Percentiles rank a stretch among this genome's conserved stretches.
Conservation (phyloP, 2,329 filamentous ascomycete genomes). For the Aspergillus arachidicola region DNA sequence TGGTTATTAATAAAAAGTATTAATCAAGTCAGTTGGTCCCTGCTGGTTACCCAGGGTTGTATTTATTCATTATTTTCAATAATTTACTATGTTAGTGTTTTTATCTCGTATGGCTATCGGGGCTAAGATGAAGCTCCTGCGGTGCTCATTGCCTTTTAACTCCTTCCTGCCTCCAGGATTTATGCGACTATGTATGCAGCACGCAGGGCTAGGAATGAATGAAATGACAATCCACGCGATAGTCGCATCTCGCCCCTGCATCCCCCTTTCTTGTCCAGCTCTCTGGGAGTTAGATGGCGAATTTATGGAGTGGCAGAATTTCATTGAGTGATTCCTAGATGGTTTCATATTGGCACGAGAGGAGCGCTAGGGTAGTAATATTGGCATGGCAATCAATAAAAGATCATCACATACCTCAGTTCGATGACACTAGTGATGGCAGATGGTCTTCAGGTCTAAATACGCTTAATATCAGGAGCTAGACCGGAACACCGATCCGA, state of each 20-base stretch:
- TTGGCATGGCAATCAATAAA: background rate
- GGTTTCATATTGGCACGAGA: background rate
- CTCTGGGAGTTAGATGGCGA: background rate
- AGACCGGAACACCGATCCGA: background rate
- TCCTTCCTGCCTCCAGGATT: constrained; percentile 3
- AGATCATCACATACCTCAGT: background rate
- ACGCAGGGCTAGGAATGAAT: constrained; percentile 11
- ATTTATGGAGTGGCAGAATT: background rate
- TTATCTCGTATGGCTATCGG: background rate
- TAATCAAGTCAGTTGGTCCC: background rate
- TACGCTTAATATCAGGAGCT: background rate
- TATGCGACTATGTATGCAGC: constrained; percentile 12
- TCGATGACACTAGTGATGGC: background rate
- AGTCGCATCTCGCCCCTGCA: constrained; percentile 14
- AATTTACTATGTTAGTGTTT: background rate
- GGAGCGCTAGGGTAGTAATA: background rate
- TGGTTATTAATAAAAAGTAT: background rate
- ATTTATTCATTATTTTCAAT: background rate
- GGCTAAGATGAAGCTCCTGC: background rate
- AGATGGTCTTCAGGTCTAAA: background rate
- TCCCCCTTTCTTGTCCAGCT: constrained; percentile 3
- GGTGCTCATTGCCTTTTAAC: background rate
- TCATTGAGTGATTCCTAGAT: background rate
- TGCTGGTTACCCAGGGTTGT: background rate
- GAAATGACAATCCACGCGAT: constrained; percentile 11